These are phyloP conservation scores for Bidens hawaiensis DNA, from an alignment of 140 eudicot species.

Conservation along the genomic window DNA sequence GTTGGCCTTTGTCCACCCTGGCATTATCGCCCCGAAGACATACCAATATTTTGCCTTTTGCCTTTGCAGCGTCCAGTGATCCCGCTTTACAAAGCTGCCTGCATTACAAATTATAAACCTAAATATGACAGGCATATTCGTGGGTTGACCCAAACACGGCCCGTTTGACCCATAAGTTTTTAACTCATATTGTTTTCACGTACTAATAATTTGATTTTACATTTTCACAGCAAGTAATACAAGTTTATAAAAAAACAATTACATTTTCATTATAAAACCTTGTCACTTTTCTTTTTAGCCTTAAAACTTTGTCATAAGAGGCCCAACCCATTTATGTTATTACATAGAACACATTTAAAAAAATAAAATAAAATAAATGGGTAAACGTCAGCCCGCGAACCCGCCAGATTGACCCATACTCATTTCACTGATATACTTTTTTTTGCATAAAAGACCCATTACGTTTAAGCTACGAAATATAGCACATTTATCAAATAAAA, in stretches of 20 bases:
- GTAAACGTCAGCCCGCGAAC: too few species aligned
- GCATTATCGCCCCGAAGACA: constrained; percentile 80
- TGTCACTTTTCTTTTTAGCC: too few species aligned
- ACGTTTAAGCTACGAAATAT: neutral
- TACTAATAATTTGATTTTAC: too few species aligned
- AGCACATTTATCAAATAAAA: neutral
- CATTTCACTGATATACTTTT: neutral
- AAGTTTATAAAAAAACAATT: neutral
- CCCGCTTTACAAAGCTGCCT: constrained; percentile 63
- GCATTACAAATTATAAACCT: constrained; percentile 9
- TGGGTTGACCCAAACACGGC: neutral
- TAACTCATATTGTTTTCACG: neutral
- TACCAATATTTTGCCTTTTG: constrained; percentile 75
- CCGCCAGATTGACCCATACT: too few species aligned
- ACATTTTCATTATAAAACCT: neutral
- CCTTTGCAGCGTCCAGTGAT: constrained; percentile 60
- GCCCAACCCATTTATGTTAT: too few species aligned
- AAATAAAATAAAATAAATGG: too few species aligned
- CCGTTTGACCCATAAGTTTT: neutral
- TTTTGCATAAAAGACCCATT: neutral
- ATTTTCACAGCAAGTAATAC: neutral
- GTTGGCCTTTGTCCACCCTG: constrained; percentile 72
- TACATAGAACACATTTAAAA: too few species aligned
- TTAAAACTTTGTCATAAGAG: too few species aligned
- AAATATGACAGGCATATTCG: neutral